Base-by-base conservation (phyloP, 352 stramenopile genomes). In the Phytophthora boehmeriae region DNA sequence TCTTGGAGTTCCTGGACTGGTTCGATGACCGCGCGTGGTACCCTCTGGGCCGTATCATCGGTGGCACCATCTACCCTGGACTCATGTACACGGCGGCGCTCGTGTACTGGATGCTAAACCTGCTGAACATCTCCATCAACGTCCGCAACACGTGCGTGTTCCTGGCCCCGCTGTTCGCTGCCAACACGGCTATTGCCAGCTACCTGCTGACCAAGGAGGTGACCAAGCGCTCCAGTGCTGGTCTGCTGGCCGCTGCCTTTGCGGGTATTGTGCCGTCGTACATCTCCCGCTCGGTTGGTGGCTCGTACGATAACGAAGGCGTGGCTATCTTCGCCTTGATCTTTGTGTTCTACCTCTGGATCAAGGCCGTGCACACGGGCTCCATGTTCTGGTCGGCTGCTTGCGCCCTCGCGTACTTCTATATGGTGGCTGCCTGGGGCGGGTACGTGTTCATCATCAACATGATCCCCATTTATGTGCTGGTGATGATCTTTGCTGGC, bases 361-460 rank as follows among this genome's bases (percentile, higher is more conserved):
- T 98, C 61, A 94, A 95, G 63, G 82, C 88, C n/a, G 89, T 97
- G 43, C 85, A 96, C 76, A 96, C 89, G 54, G 88, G 88, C 34
- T 96, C 86, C 35, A 95, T 97, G 81, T 84, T 95, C 59, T 92
- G 79, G 80, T 86, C 81, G 14, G 86, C 80, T 16, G 78, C 62
- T 38, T 94, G 82, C 57, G 81, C 83, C 61, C 87, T 99, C 14
- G 80, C 85, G 11, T 99, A 99, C 83, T 98, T 99, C 71, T 98
- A 99, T 86, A 97, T 97, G 90, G 96, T 98, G 16, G 92, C 93
- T 4, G 88, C 95, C 6, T 99, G 97, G 97, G 96, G 96, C 50
- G 97, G 96, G 32, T 99, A 99, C 79, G 92, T 99, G 16, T 99
- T 99, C 79, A 98, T 99, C 55, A 94, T 99, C 74, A 99, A 99